Evolutionary conservation across 306 rosid species (phyloP).

Genomic region (Hippophae tibetana): DNA sequence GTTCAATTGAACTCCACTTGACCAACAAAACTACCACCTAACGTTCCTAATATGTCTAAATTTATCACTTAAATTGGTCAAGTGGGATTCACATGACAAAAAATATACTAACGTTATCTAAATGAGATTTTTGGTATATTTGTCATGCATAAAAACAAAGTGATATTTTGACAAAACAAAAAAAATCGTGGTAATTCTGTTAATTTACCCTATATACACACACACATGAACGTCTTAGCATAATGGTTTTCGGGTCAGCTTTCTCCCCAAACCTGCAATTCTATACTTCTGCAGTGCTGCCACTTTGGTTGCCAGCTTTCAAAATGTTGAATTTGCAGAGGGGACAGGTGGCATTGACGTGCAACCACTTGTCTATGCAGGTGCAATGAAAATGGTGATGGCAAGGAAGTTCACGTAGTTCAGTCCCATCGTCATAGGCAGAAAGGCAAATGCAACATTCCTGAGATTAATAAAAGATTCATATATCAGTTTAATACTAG

Average conservation of each 20-base stretch:
- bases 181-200: no score
- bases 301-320: conserved; percentile 25
- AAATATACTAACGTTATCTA: no score
- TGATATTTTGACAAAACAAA: no score
- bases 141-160: no score
- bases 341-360: conserved; percentile 76
- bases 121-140: no score
- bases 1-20: no score
- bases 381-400: conserved; percentile 80
- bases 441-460: conserved; percentile 86
- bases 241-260: neutral
- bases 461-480: conserved; percentile 21
- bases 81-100: no score
- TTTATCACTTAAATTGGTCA: no score
- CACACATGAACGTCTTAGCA: no score
- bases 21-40: no score
- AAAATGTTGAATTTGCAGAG: conserved; percentile 85
- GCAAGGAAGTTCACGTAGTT: conserved; percentile 87
- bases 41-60: no score
- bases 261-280: neutral
- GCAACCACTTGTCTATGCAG: conserved; percentile 90
- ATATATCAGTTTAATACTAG: neutral
- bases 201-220: no score
- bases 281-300: conserved; percentile 39
- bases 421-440: conserved; percentile 58